Evolutionary conservation across 2,329 filamentous ascomycete species (phyloP).

Genomic region (Venturia oleaginea): DNA sequence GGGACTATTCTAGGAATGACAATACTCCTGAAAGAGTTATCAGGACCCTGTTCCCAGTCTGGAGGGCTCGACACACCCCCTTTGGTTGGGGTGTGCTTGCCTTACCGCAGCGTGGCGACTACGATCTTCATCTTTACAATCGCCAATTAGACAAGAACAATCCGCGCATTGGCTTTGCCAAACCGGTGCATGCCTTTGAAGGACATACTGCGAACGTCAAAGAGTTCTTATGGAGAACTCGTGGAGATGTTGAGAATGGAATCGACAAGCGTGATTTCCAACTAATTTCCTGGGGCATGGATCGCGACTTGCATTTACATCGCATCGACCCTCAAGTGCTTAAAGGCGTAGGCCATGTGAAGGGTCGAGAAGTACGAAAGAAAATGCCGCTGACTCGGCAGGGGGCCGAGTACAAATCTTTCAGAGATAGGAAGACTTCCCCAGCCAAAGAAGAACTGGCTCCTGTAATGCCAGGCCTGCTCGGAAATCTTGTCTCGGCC

Average conservation of each 20-base stretch:
- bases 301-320: conserved; percentile 73
- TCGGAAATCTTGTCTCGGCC: conserved; percentile 16
- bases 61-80: conserved; percentile 83
- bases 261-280: conserved; percentile 83
- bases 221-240: conserved; percentile 81
- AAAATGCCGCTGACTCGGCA: conserved; percentile 68
- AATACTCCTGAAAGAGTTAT: conserved; percentile 66
- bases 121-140: conserved; percentile 77
- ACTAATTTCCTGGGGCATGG: conserved; percentile 84
- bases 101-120: conserved; percentile 86
- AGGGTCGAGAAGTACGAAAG: conserved; percentile 55
- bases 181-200: conserved; percentile 42
- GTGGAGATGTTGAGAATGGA: conserved; percentile 57
- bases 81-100: conserved; percentile 79
- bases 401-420: conserved; percentile 78
- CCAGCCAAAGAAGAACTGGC: conserved; percentile 3
- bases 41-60: conserved; percentile 74
- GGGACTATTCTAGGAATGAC: conserved; percentile 62
- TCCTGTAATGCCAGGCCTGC: not conserved
- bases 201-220: conserved; percentile 61
- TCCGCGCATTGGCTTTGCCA: conserved; percentile 27
- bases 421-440: conserved; percentile 45
- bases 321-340: conserved; percentile 58
- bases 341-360: conserved; percentile 61
- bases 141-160: conserved; percentile 41